Base-by-base conservation (phyloP, 352 stramenopile genomes). In the Pythium rhizo-oryzae region DNA sequence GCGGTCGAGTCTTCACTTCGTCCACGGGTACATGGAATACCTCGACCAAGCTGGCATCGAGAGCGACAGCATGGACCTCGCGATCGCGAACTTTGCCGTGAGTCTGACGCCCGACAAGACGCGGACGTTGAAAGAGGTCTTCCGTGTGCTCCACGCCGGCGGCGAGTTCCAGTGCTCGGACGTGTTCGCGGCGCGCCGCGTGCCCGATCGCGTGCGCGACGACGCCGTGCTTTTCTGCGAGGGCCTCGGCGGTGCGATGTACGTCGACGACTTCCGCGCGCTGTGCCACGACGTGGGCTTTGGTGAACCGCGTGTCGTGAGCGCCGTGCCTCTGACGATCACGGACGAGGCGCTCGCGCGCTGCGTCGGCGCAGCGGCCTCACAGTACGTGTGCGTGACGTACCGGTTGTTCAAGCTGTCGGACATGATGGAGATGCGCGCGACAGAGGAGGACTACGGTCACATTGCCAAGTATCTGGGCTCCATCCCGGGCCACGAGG, bases 81-180 rank as follows among this genome's bases (percentile, higher is more conserved):
- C 96, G 50, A 91, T 97, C 56, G 90, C 80, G 52, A 98, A 98
- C 75, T 97, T 90, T 59, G 89, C 97, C 6, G 92, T 98, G 58
- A 98, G 97, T 63, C 74, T 97, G 0, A 94, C 85, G 61, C 82
- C 88, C 12, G 82, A 97, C 70, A 98, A 97, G 72, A 77, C 91
- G 58, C 77, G 80, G 11, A 91, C 96, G 1, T 69, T 98, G 56
- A 79, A 85, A 44, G 78, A 92, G 49, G 94, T 89, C 24, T 85
- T 82, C 55, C 75, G 85, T 28, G 70, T 95, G 6, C 67, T 98
- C 0, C 94, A 93, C 58, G 65, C 67, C 15, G 91, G 93, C 46
- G 93, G 93, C 30, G 91, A 97, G 74, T 72, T 98, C 33, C 94
- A 96, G 65, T 97, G 97, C 71, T 96, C 81, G 0, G 93, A 98